Percentiles rank a stretch among this genome's conserved stretches.
Conservation (phyloP, 2,329 filamentous ascomycete genomes). For the Penicillium fuscoglaucum region DNA sequence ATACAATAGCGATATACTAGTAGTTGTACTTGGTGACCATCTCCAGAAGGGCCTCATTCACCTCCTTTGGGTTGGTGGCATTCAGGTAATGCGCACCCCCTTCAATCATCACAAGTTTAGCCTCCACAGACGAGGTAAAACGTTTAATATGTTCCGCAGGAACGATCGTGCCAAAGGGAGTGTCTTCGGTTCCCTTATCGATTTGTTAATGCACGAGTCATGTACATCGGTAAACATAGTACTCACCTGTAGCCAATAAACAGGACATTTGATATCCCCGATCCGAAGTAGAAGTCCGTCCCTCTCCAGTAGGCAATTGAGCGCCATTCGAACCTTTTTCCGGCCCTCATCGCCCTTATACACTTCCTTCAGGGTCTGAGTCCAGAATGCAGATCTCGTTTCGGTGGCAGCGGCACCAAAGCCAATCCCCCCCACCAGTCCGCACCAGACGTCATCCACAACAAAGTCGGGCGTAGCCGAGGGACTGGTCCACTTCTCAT, state of each 20-base stretch:
- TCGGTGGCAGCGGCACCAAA: constrained; percentile 45
- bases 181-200: neutral
- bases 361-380: constrained; percentile 44
- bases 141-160: constrained; percentile 47
- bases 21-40: constrained; percentile 29
- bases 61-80: constrained; percentile 50
- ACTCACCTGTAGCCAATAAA: constrained; percentile 52
- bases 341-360: constrained; percentile 54
- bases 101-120: constrained; percentile 46
- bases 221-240: neutral
- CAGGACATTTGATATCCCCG: constrained; percentile 51
- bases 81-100: constrained; percentile 53
- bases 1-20: neutral
- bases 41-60: constrained; percentile 31
- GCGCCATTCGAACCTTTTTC: constrained; percentile 49
- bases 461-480: constrained; percentile 45
- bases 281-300: constrained; percentile 50
- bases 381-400: constrained; percentile 47
- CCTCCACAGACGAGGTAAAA: constrained; percentile 47
- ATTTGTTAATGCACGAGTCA: neutral
- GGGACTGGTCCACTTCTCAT: constrained; percentile 43
- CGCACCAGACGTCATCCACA: constrained; percentile 43
- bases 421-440: constrained; percentile 49
- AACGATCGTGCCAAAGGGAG: constrained; percentile 14
- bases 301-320: constrained; percentile 49